A percentile compares a stretch with the other conserved stretches of the same genome.
Evolutionary conservation across 2,329 filamentous ascomycete genomes (phyloP).

Genomic region (Coleophoma eucalyptorum): DNA sequence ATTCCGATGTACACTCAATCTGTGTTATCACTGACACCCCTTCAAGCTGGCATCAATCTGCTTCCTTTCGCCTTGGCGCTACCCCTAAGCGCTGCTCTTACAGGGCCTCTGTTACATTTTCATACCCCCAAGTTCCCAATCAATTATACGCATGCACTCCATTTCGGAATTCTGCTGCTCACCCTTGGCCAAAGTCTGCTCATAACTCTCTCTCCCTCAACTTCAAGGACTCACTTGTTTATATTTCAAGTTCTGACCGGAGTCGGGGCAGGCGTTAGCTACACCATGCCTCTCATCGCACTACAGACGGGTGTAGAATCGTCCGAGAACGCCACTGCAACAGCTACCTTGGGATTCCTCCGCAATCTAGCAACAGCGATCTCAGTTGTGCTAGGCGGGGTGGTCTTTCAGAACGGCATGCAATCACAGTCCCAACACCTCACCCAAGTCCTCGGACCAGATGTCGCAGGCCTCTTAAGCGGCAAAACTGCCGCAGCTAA

Average conservation of each 20-base stretch:
- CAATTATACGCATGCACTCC: slow-evolving; percentile 55
- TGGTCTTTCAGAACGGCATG: slow-evolving; percentile 39
- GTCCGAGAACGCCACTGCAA: slow-evolving; percentile 60
- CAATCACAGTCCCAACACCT: not conserved
- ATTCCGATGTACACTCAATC: slow-evolving; percentile 70
- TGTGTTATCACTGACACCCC: slow-evolving; percentile 63
- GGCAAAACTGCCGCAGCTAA: not conserved
- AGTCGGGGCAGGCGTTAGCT: slow-evolving; percentile 59
- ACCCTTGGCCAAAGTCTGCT: slow-evolving; percentile 60
- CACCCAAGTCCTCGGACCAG: not conserved
- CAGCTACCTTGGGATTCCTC: slow-evolving; percentile 58
- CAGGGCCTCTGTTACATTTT: slow-evolving; percentile 44
- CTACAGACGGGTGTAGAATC: slow-evolving; percentile 58
- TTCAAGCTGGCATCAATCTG: slow-evolving; percentile 72
- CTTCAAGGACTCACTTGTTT: slow-evolving; percentile 50
- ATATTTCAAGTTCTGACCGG: slow-evolving; percentile 57
- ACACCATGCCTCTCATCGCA: slow-evolving; percentile 63
- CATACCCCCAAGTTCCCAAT: slow-evolving; percentile 49
- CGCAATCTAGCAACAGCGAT: slow-evolving; percentile 40
- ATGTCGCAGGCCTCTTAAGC: not conserved
- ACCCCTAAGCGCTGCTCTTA: slow-evolving; percentile 54
- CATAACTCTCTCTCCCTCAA: slow-evolving; percentile 53
- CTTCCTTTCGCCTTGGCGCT: slow-evolving; percentile 66
- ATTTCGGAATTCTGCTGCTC: slow-evolving; percentile 51
- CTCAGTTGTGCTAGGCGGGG: slow-evolving; percentile 38